These are phyloP conservation scores for Yarrowia galli DNA, from an alignment of 1,139 yeast genomes.

Conservation along the genomic window DNA sequence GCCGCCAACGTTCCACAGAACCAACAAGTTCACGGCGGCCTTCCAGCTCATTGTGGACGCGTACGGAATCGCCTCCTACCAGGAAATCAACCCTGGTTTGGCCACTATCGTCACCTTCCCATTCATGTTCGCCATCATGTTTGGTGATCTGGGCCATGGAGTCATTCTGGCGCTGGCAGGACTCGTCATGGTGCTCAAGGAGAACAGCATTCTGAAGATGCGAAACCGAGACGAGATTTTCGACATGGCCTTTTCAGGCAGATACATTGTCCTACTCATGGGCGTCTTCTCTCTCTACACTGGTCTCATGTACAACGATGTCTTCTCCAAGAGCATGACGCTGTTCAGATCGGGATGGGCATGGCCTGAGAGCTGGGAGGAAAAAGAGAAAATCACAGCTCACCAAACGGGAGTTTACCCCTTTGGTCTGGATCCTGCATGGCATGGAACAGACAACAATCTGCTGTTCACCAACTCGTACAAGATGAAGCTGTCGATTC, in stretches of 20 bases:
- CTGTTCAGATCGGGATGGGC: constrained; percentile 88
- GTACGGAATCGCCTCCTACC: constrained; percentile 91
- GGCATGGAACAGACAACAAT: constrained; percentile 98
- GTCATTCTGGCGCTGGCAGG: constrained; percentile 79
- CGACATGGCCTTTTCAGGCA: constrained; percentile 94
- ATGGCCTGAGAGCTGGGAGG: constrained; percentile 78
- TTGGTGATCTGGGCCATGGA: constrained; percentile 98
- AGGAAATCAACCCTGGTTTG: constrained; percentile 94
- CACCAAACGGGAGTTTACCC: constrained; percentile 72
- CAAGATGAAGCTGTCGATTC: constrained; percentile 92
- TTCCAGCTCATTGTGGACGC: constrained; percentile 95
- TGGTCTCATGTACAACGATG: constrained; percentile 90
- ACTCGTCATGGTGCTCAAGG: constrained; percentile 70
- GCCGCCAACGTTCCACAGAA: constrained; percentile 92
- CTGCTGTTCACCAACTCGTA: constrained; percentile 90
- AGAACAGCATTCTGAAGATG: constrained; percentile 66
- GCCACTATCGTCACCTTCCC: constrained; percentile 97
- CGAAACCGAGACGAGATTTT: constrained; percentile 87
- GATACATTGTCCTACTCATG: constrained; percentile 89
- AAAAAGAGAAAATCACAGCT: constrained; percentile 70
- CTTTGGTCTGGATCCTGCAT: constrained; percentile 88
- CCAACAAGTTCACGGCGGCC: constrained; percentile 90
- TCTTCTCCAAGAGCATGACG: constrained; percentile 89
- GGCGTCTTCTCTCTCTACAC: constrained; percentile 93
- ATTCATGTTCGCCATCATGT: constrained; percentile 98